Base-by-base conservation (phyloP, 1,139 yeast genomes). In the Scheffersomyces parashehatae region DNA sequence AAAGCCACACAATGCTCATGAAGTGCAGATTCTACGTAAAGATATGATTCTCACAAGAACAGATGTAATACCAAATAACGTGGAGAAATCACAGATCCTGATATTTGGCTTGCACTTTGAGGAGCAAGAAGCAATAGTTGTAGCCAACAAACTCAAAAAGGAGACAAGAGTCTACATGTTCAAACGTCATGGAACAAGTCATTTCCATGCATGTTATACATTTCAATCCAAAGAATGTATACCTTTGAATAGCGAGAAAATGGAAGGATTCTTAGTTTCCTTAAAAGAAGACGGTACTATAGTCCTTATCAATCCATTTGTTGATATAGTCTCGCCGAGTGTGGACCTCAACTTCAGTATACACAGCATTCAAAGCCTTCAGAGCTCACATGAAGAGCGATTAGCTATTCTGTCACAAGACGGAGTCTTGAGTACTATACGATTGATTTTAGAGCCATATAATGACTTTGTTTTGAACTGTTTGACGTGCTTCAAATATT, bases 1-100 rank as follows among this genome's bases (percentile, higher is more conserved):
- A 28, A 58, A 54, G 34, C 41, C 48, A 20, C 50, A 33, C 29
- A 45, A 50, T 7, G 45, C 58, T 4, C 40, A 33, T 9, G 74
- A 69, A 34, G 53, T 59, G 24, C 58, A 65, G 11, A 52, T 59
- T 3, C 62, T 80, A 36, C 66, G 79, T 37, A 87, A 85, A 52
- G 95, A 88, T 59, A 75, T 85, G 58, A 81, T 85, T 14, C 66
- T 88, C 46, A 82, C 90, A 0, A 79, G 75, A 52, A 64, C 87
- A 5, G 85, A 82, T 29, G 64, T 77, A 0, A 61, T 79, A 16
- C 64, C 65, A 13, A 52, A 66, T 15, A 59, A 60, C 13, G 62
- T 64, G 6, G 59, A 64, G 26, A 47, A 59, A n/a, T 51, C 59
- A 3, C 58, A 65, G 7, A 51, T 83, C 31, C 72, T 73, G 44